Evolutionary conservation across 306 rosid genomes (phyloP).

Genomic region (Vigna unguiculata): DNA sequence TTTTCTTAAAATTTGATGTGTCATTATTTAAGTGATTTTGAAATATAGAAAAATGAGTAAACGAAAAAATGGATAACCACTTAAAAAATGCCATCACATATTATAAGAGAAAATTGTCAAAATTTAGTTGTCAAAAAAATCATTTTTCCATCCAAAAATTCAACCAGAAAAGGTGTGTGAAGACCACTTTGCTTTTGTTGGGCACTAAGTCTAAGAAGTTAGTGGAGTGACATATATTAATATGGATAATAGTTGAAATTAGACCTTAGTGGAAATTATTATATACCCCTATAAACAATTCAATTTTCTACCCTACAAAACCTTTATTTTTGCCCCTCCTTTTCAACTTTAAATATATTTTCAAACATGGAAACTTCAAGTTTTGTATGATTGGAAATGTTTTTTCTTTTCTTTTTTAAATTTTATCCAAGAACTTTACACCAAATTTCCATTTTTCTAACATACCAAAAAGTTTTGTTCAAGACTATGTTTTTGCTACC

Average conservation of each 20-base stretch:
- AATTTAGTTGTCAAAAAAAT: too few species aligned
- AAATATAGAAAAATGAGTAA: too few species aligned
- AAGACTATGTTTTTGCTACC: not conserved
- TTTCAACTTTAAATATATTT: not conserved
- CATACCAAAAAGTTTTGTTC: conserved; percentile 39
- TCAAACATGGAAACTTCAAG: not conserved
- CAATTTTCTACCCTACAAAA: conserved; percentile 39
- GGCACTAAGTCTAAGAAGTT: conserved; percentile 68
- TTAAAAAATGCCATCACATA: too few species aligned
- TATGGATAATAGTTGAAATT: conserved; percentile 47
- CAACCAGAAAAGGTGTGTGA: conserved; percentile 55
- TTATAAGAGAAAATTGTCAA: too few species aligned
- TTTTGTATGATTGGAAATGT: not conserved
- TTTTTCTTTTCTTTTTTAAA: not conserved
- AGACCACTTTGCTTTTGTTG: conserved; percentile 83
- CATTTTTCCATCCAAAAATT: too few species aligned
- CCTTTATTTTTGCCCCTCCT: conserved; percentile 19
- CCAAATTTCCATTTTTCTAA: conserved; percentile 36
- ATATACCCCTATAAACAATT: conserved; percentile 48
- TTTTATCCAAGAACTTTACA: conserved; percentile 45
- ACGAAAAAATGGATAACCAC: too few species aligned
- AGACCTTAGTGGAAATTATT: conserved; percentile 62
- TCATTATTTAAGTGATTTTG: too few species aligned
- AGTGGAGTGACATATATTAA: conserved; percentile 58
- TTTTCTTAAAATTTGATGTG: too few species aligned